phyloP scores from a whole-genome alignment of 2,329 filamentous ascomycete species.

The Penicillium sp. region DNA sequence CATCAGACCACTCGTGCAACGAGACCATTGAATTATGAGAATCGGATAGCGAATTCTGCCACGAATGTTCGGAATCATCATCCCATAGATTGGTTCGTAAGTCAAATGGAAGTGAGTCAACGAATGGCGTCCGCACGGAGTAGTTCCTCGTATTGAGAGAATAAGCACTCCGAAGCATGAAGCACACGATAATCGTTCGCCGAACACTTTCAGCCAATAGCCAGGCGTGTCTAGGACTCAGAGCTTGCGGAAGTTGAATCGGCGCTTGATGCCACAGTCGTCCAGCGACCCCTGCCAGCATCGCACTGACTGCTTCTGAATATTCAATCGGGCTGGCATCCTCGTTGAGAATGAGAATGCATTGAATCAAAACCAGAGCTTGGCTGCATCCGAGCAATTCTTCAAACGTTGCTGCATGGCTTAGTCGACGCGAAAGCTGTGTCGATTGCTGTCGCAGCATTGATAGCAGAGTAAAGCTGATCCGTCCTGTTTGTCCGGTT shows the following conservation, averaged over 20 bases:
- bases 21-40: constrained; percentile 25
- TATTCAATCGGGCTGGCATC: constrained; percentile 6
- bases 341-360: constrained; percentile 23
- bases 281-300: constrained; percentile 21
- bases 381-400: constrained; percentile 29
- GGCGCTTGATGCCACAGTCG: constrained; percentile 30
- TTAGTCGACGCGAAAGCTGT: constrained; percentile 13
- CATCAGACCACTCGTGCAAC: constrained; percentile 27
- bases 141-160: constrained; percentile 28
- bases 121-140: constrained; percentile 31
- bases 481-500: neutral
- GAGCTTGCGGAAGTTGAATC: constrained; percentile 22
- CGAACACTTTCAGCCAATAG: constrained; percentile 35
- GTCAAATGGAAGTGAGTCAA: constrained; percentile 33
- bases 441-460: constrained; percentile 16
- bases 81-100: constrained; percentile 31
- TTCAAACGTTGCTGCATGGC: constrained; percentile 19
- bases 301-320: constrained; percentile 17
- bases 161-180: constrained; percentile 34
- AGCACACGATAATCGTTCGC: constrained; percentile 34
- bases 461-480: constrained; percentile 1
- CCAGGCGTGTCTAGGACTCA: constrained; percentile 33
- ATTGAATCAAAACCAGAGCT: constrained; percentile 27
- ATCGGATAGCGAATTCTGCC: constrained; percentile 1
- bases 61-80: constrained; percentile 8